Evolutionary conservation across 164 flowering plant genomes (phyloP).

Genomic region (grape (Vitis vinifera)): ASM3070453v1 NC_081819.1:17997501-17998000

Average conservation of each 20-base stretch:
- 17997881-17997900: slow-evolving; percentile 69
- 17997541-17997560: background rate
- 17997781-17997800: slow-evolving; percentile 59
- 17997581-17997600: slow-evolving; percentile 12
- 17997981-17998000: slow-evolving; percentile 60
- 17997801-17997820: slow-evolving; percentile 41
- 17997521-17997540: no score
- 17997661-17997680: slow-evolving; percentile 3
- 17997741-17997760: slow-evolving; percentile 6
- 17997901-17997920: slow-evolving; percentile 30
- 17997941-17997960: slow-evolving; percentile 78
- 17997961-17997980: slow-evolving; percentile 85
- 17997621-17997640: slow-evolving; percentile 1
- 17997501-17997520: background rate
- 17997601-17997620: slow-evolving; percentile 6
- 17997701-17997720: background rate
- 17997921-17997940: slow-evolving; percentile 63
- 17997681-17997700: background rate
- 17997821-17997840: slow-evolving; percentile 54
- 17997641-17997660: slow-evolving; percentile 1
- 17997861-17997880: slow-evolving; percentile 71
- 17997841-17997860: slow-evolving; percentile 63
- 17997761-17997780: slow-evolving; percentile 28
- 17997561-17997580: slow-evolving; percentile 14
- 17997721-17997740: slow-evolving; percentile 10